A percentile compares a stretch with the other conserved stretches of the same genome.
Evolutionary conservation across 345 rosid species (phyloP).

Genomic region (Arabidopsis arenosa): DNA sequence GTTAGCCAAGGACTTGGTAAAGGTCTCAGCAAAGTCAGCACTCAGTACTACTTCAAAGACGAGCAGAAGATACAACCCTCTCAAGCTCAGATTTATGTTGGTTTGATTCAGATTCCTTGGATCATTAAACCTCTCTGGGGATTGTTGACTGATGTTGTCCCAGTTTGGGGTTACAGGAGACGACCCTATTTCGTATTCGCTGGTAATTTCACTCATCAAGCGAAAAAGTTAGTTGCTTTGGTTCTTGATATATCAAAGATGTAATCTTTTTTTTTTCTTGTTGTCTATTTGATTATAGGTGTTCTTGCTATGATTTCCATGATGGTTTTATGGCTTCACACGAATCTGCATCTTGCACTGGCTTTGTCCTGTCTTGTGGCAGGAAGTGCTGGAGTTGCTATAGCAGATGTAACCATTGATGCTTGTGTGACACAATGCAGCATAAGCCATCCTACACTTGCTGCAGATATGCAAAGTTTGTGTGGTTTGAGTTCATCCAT

Average conservation of each 20-base stretch:
- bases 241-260: conserved; percentile 4
- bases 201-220: conserved; percentile 44
- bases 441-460: conserved; percentile 65
- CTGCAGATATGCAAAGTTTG: conserved; percentile 77
- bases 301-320: conserved; percentile 54
- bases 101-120: conserved; percentile 67
- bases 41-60: conserved; percentile 76
- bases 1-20: conserved; percentile 69
- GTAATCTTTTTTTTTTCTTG: neutral
- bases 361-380: conserved; percentile 58
- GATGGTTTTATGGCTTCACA: conserved; percentile 58
- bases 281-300: conserved; percentile 43
- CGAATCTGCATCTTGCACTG: conserved; percentile 55
- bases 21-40: conserved; percentile 60
- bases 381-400: conserved; percentile 67
- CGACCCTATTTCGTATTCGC: conserved; percentile 72
- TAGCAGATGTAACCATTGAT: conserved; percentile 78
- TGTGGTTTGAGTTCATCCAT: conserved; percentile 69
- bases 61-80: conserved; percentile 75
- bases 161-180: conserved; percentile 61
- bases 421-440: conserved; percentile 74
- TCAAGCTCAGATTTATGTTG: conserved; percentile 55
- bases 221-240: conserved; percentile 2
- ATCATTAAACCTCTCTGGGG: conserved; percentile 81
- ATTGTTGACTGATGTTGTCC: conserved; percentile 66